Evolutionary conservation across 352 stramenopile species (phyloP), one percentile per base, ranked within the genome.

Genomic region (Thalassiosira delicatula): DNA sequence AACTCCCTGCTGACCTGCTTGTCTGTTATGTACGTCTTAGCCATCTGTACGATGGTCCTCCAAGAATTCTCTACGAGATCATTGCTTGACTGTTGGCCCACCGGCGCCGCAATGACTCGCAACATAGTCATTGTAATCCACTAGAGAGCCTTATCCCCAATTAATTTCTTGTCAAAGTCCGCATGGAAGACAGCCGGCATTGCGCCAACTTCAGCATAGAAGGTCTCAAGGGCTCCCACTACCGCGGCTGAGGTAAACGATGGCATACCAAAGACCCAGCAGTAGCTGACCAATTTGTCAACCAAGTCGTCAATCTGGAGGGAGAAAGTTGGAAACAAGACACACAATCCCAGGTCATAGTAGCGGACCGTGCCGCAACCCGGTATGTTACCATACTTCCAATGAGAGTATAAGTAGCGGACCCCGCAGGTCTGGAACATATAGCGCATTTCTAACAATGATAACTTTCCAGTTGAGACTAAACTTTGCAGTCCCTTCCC

Each of bases 391-490:
- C 62, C 33, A 46, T 79, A 60, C 14, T 33, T n/a, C 1, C 59
- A 25, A 1, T 72, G 21, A 0, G 57, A 71, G 30, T 79, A n/a
- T n/a, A n/a, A n/a, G 70, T 3, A 79, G 46, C 7, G 70, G 70
- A 23, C n/a, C 30, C 7, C 30, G 60, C 2, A 79, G 27, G 30
- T 12, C 70, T 7, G 42, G 70, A 27, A 79, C 46, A 29, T 79
- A 59, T 8, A 78, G 57, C n/a, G 3, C 33, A 21, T 78, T 69
- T 2, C 57, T 35, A 30, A 79, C 25, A 17, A 72, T 25, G 1
- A 79, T 37, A 3, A 66, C 23, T 56, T 65, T 70, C 0, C 70
- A 57, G 32, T 79, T 79, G 57, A 79, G 60, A 21, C 21, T 27
- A 27, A 79, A 37, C 19, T 56, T 62, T 3, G 60, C 59, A 42